These are phyloP conservation scores for Phanerochaete carnosa DNA, from an alignment of 768 basidiomycete species.

Conservation along the genomic window DNA sequence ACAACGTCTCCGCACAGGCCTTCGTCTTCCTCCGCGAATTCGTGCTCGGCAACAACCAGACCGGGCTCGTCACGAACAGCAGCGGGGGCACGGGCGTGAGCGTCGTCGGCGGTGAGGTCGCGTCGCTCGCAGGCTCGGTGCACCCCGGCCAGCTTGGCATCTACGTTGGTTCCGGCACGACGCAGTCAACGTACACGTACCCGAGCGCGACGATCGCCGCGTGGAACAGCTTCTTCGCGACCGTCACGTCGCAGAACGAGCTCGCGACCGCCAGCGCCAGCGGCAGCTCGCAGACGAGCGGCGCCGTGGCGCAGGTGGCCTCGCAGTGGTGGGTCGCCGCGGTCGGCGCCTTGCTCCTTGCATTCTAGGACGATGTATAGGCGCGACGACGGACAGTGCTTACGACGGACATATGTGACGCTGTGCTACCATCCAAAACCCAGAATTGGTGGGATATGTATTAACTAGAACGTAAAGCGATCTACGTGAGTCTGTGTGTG, in stretches of 20 bases:
- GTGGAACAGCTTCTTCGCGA: conserved; percentile 29
- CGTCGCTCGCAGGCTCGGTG: conserved; percentile 40
- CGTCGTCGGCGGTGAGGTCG: conserved; percentile 51
- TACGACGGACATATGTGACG: neutral
- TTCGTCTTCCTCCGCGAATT: conserved; percentile 64
- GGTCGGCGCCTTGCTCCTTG: neutral
- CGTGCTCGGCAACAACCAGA: conserved; percentile 57
- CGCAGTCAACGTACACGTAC: conserved; percentile 23
- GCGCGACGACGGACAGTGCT: too few species aligned
- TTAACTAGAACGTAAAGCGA: neutral
- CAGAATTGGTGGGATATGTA: neutral
- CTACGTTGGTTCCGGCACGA: conserved; percentile 43
- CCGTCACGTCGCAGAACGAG: conserved; percentile 11
- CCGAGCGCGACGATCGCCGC: conserved; percentile 28
- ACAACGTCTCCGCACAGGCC: conserved; percentile 38
- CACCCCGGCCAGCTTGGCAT: conserved; percentile 54
- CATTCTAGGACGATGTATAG: neutral
- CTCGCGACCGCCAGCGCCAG: neutral
- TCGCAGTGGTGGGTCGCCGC: neutral
- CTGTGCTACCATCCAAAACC: neutral
- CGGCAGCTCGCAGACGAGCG: neutral
- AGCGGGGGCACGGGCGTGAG: conserved; percentile 19
- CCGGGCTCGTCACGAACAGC: conserved; percentile 35
- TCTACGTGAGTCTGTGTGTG: neutral
- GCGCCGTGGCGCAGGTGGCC: neutral